phyloP scores from a whole-genome alignment of 768 basidiomycete species.

The Amanita inopinata region DNA sequence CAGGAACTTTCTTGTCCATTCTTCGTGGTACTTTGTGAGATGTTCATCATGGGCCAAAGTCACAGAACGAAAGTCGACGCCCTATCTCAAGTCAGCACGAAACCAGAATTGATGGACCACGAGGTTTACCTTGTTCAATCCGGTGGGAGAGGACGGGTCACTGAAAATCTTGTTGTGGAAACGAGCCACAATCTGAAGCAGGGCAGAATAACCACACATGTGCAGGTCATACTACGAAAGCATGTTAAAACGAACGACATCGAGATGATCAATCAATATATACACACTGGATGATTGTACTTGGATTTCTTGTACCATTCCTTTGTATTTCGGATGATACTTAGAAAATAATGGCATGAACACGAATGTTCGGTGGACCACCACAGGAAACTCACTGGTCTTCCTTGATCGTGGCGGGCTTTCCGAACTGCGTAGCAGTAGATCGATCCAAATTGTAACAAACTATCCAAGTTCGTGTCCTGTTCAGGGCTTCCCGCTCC shows the following conservation, averaged over 20 bases:
- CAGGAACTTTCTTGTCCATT: conserved; percentile 53
- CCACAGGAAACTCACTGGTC: conserved; percentile 53
- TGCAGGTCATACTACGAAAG: conserved; percentile 60
- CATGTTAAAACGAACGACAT: conserved; percentile 9
- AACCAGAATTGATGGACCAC: neutral
- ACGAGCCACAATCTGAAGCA: conserved; percentile 59
- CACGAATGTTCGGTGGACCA: neutral
- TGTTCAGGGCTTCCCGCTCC: conserved; percentile 78
- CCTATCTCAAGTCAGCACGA: conserved; percentile 26
- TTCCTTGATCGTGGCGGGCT: conserved; percentile 81
- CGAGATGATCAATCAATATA: neutral
- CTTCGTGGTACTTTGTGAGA: conserved; percentile 49
- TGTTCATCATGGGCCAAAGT: conserved; percentile 51
- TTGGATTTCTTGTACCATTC: conserved; percentile 70
- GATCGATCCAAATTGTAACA: conserved; percentile 87
- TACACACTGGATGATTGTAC: conserved; percentile 46
- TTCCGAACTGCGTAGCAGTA: conserved; percentile 82
- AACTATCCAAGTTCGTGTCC: conserved; percentile 82
- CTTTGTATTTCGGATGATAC: conserved; percentile 58
- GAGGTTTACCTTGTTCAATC: conserved; percentile 52
- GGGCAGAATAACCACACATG: conserved; percentile 60
- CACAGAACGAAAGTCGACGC: conserved; percentile 56
- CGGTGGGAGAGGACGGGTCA: conserved; percentile 54
- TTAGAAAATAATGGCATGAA: conserved; percentile 14
- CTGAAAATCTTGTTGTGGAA: conserved; percentile 77